phyloP scores from a whole-genome alignment of 805 yeast genomes.

The Candida rishiriensis region DNA sequence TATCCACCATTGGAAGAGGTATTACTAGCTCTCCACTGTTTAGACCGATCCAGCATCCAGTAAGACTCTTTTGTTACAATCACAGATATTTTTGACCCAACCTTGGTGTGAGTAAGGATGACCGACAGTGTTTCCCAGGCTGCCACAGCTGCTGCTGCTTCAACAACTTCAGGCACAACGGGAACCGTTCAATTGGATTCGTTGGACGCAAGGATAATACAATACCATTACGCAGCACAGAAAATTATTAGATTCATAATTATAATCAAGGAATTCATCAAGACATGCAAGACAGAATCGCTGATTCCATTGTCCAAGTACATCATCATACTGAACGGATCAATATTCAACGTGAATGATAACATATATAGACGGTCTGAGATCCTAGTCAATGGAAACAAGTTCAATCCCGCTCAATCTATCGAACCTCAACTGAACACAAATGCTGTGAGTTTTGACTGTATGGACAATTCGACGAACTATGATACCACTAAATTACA shows the following conservation, averaged over 20 bases:
- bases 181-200: conserved; percentile 37
- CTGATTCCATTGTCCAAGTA: conserved; percentile 33
- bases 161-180: conserved; percentile 29
- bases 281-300: conserved; percentile 15
- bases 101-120: no score
- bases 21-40: no score
- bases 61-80: no score
- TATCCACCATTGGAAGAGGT: no score
- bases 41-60: no score
- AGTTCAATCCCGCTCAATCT: conserved; percentile 39
- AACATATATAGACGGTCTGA: conserved; percentile 35
- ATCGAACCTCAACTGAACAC: conserved; percentile 37
- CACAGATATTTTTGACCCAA: no score
- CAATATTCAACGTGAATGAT: conserved; percentile 37
- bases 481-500: conserved; percentile 30
- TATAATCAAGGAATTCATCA: conserved; percentile 21
- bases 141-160: conserved; percentile 32
- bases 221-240: conserved; percentile 49
- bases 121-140: background rate
- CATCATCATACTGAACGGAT: conserved; percentile 35
- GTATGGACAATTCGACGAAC: conserved; percentile 30
- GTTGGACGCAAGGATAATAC: conserved; percentile 53
- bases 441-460: conserved; percentile 29
- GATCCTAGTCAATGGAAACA: conserved; percentile 33
- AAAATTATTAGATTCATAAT: conserved; percentile 41